Evolutionary conservation across 1,284 basidiomycete species (phyloP).

Genomic region (Farysia itapuensis): DNA sequence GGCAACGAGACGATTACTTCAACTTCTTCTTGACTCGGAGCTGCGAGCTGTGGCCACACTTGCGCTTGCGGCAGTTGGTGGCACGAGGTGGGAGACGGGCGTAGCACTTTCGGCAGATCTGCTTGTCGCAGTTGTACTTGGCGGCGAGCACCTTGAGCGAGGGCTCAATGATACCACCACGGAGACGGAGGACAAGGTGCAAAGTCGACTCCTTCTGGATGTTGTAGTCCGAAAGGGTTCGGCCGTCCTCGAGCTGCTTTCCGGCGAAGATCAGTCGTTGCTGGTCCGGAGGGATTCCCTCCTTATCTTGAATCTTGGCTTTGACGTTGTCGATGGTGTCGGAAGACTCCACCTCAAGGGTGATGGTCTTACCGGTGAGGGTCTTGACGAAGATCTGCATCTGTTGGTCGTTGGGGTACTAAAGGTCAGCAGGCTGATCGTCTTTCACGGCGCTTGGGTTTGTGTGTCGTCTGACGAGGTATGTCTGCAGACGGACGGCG

Average conservation of each 20-base stretch:
- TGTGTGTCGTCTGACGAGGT: too few relatives aligned
- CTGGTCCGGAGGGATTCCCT: conserved; percentile 87
- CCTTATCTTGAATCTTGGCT: conserved; percentile 65
- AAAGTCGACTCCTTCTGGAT: conserved; percentile 70
- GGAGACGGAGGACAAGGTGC: conserved; percentile 57
- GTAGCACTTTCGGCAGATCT: conserved; percentile 97
- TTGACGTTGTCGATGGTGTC: conserved; percentile 61
- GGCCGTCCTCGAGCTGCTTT: conserved; percentile 77
- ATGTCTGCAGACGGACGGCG: background rate
- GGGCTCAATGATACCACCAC: conserved; percentile 59
- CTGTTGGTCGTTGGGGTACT: too few relatives aligned
- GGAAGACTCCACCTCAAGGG: conserved; percentile 61
- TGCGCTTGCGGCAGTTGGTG: conserved; percentile 89
- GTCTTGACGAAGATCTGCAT: conserved; percentile 59
- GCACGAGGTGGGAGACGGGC: conserved; percentile 97
- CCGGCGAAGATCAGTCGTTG: conserved; percentile 98
- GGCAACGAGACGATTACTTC: conserved; percentile 72
- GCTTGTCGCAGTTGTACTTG: conserved; percentile 67
- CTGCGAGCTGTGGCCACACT: conserved; percentile 60
- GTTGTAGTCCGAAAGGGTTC: conserved; percentile 68
- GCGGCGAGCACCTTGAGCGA: conserved; percentile 77
- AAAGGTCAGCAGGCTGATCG: too few relatives aligned
- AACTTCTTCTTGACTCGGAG: conserved; percentile 84
- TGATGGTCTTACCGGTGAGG: conserved; percentile 60
- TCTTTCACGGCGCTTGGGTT: too few relatives aligned